Conservation (phyloP, 768 basidiomycete genomes). For the Pleurotus eryngii region DNA sequence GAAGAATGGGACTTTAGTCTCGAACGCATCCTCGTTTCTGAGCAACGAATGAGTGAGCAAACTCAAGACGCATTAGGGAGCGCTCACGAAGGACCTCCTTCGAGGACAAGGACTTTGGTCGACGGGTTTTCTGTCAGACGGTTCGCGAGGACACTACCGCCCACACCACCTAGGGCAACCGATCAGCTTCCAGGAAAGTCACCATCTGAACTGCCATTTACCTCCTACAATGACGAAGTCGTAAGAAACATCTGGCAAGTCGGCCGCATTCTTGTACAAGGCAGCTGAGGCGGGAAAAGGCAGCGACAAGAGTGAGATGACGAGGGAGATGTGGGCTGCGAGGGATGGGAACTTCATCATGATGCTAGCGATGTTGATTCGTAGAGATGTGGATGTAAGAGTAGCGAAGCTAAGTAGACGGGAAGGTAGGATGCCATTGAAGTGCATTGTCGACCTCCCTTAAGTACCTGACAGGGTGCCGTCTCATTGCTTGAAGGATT, state of each 20-base stretch:
- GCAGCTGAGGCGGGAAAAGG: background rate
- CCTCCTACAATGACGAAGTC: slow-evolving; percentile 10
- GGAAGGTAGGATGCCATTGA: too few relatives aligned
- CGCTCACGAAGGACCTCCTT: slow-evolving; percentile 1
- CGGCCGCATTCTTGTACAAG: background rate
- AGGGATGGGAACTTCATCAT: background rate
- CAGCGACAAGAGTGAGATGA: background rate
- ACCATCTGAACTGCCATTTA: background rate
- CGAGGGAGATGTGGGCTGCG: background rate
- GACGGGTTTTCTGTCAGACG: slow-evolving; percentile 5
- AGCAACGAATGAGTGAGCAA: background rate
- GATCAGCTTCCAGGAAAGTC: background rate
- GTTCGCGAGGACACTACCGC: slow-evolving; percentile 4
- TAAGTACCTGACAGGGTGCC: too few relatives aligned
- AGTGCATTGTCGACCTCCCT: too few relatives aligned
- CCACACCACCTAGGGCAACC: slow-evolving; percentile 1
- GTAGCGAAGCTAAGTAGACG: too few relatives aligned
- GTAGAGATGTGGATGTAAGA: too few relatives aligned
- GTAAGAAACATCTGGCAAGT: background rate
- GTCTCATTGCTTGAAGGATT: too few relatives aligned
- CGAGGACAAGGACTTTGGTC: background rate
- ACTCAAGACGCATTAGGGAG: background rate
- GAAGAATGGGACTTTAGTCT: background rate
- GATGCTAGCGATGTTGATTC: too few relatives aligned
- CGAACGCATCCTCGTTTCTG: background rate